Evolutionary conservation across 257 asterid genomes (phyloP).

Genomic region (Gentiana straminea): DNA sequence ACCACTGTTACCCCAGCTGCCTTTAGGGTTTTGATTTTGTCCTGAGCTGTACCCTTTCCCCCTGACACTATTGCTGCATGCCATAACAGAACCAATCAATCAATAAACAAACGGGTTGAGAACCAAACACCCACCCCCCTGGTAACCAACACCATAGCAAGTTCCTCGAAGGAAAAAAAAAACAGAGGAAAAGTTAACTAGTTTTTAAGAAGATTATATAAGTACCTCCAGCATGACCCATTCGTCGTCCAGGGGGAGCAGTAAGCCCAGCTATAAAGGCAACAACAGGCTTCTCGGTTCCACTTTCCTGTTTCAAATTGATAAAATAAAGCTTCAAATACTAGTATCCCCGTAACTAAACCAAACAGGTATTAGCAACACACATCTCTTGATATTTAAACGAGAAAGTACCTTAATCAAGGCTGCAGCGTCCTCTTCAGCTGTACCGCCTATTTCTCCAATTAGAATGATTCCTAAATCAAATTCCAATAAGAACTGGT

Average conservation of each 20-base stretch:
- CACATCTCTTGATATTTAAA: neutral
- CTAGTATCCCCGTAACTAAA: no score
- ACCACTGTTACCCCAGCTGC: conserved; percentile 89
- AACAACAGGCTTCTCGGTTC: conserved; percentile 82
- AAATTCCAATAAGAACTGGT: neutral
- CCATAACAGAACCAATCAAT: conserved; percentile 6
- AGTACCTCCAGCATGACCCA: conserved; percentile 99
- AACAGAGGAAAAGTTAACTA: no score
- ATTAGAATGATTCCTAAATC: conserved; percentile 77
- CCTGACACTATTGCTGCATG: conserved; percentile 72
- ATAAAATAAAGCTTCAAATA: no score
- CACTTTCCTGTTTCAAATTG: conserved; percentile 56
- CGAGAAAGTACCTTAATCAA: conserved; percentile 60
- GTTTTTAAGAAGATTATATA: no score
- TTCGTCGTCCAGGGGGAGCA: conserved; percentile 98
- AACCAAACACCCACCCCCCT: no score
- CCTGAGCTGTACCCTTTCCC: conserved; percentile 89
- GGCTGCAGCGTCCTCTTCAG: conserved; percentile 97
- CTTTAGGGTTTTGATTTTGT: conserved; percentile 69
- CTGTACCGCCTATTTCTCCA: conserved; percentile 99
- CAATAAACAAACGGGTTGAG: no score
- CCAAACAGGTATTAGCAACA: no score
- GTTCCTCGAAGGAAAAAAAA: no score
- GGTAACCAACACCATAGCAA: no score
- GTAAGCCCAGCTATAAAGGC: conserved; percentile 98